A percentile compares a stretch with the other conserved stretches of the same genome.
phyloP scores from a whole-genome alignment of 768 basidiomycete genomes.

The Phaeolepiota aurea region DNA sequence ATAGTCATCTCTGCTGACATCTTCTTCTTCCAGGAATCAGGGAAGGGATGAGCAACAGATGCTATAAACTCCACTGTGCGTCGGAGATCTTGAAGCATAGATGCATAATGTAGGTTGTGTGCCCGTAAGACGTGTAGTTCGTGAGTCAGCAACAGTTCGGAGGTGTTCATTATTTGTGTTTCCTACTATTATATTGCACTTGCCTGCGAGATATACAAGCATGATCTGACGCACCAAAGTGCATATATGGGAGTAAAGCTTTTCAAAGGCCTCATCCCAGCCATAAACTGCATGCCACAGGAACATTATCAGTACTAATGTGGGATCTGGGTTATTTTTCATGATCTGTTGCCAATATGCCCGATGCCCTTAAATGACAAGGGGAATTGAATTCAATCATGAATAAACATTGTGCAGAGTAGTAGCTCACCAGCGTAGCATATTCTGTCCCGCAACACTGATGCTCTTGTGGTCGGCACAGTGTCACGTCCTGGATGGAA shows the following conservation, averaged over 20 bases:
- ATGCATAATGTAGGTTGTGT: constrained; percentile 36
- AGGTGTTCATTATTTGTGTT: background rate
- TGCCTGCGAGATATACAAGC: background rate
- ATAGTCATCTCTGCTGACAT: background rate
- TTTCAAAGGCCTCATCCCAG: constrained; percentile 17
- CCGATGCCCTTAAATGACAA: constrained; percentile 21
- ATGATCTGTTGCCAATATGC: constrained; percentile 19
- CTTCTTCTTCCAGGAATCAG: background rate
- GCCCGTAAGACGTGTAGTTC: constrained; percentile 41
- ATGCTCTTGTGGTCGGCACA: constrained; percentile 30
- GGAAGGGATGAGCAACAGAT: background rate
- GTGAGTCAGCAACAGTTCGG: constrained; percentile 18
- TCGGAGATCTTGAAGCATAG: constrained; percentile 33
- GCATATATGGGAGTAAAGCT: constrained; percentile 16
- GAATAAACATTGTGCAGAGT: background rate
- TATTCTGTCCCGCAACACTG: constrained; percentile 36
- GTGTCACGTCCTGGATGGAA: constrained; percentile 35
- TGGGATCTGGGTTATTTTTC: constrained; percentile 13
- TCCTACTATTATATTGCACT: background rate
- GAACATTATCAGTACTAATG: constrained; percentile 16
- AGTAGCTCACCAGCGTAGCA: constrained; percentile 30
- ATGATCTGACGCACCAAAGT: constrained; percentile 8
- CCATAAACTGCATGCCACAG: constrained; percentile 19
- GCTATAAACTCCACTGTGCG: constrained; percentile 28
- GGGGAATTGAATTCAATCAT: background rate